These are phyloP conservation scores for Oryza rufipogon DNA, from an alignment of 176 grass and related monocot species.

Conservation along the genomic window DNA sequence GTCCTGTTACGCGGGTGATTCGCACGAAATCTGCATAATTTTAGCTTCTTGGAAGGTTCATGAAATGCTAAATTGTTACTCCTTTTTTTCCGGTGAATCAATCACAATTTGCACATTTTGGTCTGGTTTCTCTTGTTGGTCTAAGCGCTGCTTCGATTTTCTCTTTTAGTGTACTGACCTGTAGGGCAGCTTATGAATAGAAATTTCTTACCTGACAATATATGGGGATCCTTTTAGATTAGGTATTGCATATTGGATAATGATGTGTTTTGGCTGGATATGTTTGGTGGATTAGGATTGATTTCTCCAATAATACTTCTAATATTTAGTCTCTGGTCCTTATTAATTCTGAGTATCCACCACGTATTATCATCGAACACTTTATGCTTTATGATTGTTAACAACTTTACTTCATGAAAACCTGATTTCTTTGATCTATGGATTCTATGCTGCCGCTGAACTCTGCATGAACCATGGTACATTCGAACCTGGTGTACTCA, in stretches of 20 bases:
- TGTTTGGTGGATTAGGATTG: conserved; percentile 33
- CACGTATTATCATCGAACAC: background rate
- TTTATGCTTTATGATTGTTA: conserved; percentile 1
- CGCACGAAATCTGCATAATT: background rate
- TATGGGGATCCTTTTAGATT: conserved; percentile 8
- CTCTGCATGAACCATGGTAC: background rate
- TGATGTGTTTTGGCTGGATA: conserved; percentile 27
- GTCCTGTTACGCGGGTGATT: background rate
- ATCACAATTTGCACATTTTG: background rate
- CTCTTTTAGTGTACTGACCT: background rate
- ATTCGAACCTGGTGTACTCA: background rate
- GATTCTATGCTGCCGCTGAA: background rate
- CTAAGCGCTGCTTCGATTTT: background rate
- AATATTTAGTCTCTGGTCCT: conserved; percentile 14
- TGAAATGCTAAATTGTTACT: background rate
- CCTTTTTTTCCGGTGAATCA: background rate
- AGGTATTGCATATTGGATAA: conserved; percentile 21
- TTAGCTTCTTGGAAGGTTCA: background rate
- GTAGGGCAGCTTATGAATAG: background rate
- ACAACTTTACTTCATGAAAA: background rate
- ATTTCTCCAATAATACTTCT: conserved; percentile 24
- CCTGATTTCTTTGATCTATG: background rate
- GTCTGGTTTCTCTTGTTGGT: background rate
- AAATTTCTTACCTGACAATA: background rate
- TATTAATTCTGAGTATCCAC: background rate